Evolutionary conservation across 148 eudicot species (phyloP).

Genomic region (Talinum fruticosum): DNA sequence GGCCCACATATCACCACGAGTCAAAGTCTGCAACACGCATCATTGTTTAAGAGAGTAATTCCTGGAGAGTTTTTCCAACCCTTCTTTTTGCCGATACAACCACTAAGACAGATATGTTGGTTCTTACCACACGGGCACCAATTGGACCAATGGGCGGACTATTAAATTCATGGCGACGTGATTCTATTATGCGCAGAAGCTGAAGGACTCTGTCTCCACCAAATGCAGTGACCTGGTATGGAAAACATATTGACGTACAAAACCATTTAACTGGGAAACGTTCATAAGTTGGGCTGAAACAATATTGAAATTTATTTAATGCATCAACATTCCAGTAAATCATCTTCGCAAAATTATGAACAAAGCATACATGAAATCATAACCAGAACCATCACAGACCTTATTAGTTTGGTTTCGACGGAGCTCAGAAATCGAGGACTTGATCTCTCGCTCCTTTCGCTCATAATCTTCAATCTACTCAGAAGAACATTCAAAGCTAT

Average conservation of each 20-base stretch:
- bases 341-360: neutral
- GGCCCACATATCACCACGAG: conserved; percentile 69
- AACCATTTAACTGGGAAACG: neutral
- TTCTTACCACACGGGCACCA: conserved; percentile 81
- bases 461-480: conserved; percentile 52
- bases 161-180: conserved; percentile 55
- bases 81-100: neutral
- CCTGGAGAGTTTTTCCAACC: neutral
- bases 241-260: conserved; percentile 8
- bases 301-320: neutral
- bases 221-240: conserved; percentile 78
- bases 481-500: neutral
- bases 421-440: conserved; percentile 41
- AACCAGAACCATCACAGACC: conserved; percentile 39
- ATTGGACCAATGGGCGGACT: conserved; percentile 94
- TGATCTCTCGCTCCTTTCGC: conserved; percentile 37
- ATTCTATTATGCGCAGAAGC: conserved; percentile 76
- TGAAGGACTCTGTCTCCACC: conserved; percentile 67
- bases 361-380: conserved; percentile 6
- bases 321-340: neutral
- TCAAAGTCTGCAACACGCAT: conserved; percentile 51
- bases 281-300: neutral
- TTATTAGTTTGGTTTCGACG: conserved; percentile 62
- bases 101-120: neutral
- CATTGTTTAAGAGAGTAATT: neutral